Conservation (phyloP, 2,329 filamentous ascomycete genomes). For the Karstenula rhodostoma region DNA sequence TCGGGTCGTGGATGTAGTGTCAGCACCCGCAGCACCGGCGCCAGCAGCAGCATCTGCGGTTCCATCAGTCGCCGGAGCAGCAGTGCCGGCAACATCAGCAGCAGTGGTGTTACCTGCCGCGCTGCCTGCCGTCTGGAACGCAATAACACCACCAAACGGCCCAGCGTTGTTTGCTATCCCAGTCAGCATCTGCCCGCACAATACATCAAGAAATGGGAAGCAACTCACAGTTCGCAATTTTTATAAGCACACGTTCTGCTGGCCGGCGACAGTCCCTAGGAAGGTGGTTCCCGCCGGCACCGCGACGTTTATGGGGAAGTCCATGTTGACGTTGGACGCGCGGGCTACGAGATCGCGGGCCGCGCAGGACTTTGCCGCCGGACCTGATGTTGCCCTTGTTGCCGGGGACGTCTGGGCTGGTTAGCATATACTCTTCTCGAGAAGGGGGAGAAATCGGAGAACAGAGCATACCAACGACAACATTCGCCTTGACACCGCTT, state of each 20-base stretch:
- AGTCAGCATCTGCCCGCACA: conserved; percentile 2
- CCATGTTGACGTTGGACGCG: conserved; percentile 25
- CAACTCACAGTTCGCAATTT: conserved; percentile 26
- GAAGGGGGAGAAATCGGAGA: too few species aligned
- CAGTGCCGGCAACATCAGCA: too few species aligned
- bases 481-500: conserved; percentile 21
- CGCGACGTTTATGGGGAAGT: conserved; percentile 32
- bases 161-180: conserved; percentile 25
- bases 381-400: conserved; percentile 29
- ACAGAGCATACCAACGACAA: conserved; percentile 16
- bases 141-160: conserved; percentile 31
- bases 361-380: conserved; percentile 22
- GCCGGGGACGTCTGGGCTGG: conserved; percentile 21
- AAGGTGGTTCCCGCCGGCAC: conserved; percentile 63
- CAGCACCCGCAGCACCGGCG: not conserved
- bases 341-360: conserved; percentile 20
- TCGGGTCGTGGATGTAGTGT: not conserved
- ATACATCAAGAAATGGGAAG: not conserved
- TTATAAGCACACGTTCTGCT: conserved; percentile 61
- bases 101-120: conserved; percentile 14
- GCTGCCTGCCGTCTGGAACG: conserved; percentile 28
- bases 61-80: not conserved
- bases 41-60: not conserved
- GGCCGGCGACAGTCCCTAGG: conserved; percentile 64
- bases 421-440: not conserved